Percentiles rank a stretch among this genome's conserved stretches.
These are phyloP conservation scores for Chalaropsis thielavioides DNA, from an alignment of 2,329 filamentous ascomycete species.

Conservation along the genomic window DNA sequence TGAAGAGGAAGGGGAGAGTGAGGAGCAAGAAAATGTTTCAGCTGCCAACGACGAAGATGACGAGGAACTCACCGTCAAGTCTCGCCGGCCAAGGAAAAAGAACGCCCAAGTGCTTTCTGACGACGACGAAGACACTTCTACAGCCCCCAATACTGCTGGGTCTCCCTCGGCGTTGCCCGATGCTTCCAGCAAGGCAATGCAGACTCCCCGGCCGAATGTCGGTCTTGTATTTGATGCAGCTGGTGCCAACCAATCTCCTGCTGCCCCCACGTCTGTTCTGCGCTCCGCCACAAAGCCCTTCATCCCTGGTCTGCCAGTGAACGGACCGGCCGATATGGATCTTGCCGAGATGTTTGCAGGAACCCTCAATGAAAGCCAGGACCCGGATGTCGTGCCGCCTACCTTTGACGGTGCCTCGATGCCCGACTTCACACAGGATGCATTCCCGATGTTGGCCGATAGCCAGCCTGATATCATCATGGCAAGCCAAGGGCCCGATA, in stretches of 20 bases:
- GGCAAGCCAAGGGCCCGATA: conserved; percentile 31
- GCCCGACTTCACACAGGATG: conserved; percentile 16
- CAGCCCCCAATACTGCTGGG: conserved; percentile 19
- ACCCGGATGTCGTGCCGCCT: conserved; percentile 23
- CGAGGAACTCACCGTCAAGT: conserved; percentile 29
- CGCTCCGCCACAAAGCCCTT: conserved; percentile 54
- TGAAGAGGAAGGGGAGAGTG: conserved; percentile 28
- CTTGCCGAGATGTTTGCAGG: conserved; percentile 84
- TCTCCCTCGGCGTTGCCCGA: conserved; percentile 23
- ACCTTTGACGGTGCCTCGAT: conserved; percentile 9
- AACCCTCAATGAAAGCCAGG: conserved; percentile 59
- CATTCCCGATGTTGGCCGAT: conserved; percentile 21
- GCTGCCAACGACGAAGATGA: conserved; percentile 27
- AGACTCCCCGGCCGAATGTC: conserved; percentile 36
- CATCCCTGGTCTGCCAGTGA: conserved; percentile 52
- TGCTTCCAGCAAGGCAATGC: conserved; percentile 21
- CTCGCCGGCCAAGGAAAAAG: conserved; percentile 38
- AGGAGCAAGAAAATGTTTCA: conserved; percentile 26
- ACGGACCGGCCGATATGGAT: conserved; percentile 50
- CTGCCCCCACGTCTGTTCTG: conserved; percentile 48
- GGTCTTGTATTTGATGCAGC: conserved; percentile 29
- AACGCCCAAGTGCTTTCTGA: conserved; percentile 45
- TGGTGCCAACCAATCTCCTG: conserved; percentile 26
- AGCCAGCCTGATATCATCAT: conserved; percentile 32
- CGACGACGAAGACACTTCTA: conserved; percentile 38